Base-by-base conservation (phyloP, 768 basidiomycete genomes). In the Trametes villosa region DNA sequence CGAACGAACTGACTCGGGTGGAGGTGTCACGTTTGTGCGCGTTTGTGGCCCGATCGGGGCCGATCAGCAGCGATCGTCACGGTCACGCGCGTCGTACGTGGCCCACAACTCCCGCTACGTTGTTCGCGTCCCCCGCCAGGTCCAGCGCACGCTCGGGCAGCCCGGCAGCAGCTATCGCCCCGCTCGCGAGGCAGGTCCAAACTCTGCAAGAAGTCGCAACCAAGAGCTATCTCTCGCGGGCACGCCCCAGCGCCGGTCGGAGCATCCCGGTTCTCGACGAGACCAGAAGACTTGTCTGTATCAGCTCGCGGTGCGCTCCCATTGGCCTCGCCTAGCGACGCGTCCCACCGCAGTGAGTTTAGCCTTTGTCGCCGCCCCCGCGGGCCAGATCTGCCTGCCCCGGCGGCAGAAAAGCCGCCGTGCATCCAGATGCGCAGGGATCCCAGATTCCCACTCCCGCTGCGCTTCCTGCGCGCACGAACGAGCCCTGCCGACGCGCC, bases 341-440 rank as follows among this genome's bases (percentile, higher is more conserved):
- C 22, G 27, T 60, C 65, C 64, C 61, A 63, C 57, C 48, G 34
- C 46, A 58, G 59, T 47, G 51, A 49, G 54, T 62, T 69, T 69
- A 66, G 61, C 55, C 68, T 69, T 69, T 22, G 31, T 44, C 36
- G 18, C 67, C 68, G 41, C 59, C 26, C 17, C 30, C n/a, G 30
- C 45, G 68, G 65, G 48, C 51, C 27, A 41, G 44, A 44, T 38
- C 34, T 58, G 29, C 65, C 63, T 48, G 49, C 52, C 41, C 38
- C 30, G 53, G 30, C 41, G 48, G 20, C 7, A 52, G 15, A 46
- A 59, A 58, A 44, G 62, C 62, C 45, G 30, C 62, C 62, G 62
- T 22, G 24, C 22, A 26, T 26, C 5, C 62, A 50, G 56, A 53
- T 56, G 51, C 49, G 49, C 60, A 36, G 53, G 22, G n/a, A 9